Percentiles rank a stretch among this genome's conserved stretches.
phyloP scores from a whole-genome alignment of 495 filamentous ascomycete genomes.

The Sordaria brevicollis region DNA sequence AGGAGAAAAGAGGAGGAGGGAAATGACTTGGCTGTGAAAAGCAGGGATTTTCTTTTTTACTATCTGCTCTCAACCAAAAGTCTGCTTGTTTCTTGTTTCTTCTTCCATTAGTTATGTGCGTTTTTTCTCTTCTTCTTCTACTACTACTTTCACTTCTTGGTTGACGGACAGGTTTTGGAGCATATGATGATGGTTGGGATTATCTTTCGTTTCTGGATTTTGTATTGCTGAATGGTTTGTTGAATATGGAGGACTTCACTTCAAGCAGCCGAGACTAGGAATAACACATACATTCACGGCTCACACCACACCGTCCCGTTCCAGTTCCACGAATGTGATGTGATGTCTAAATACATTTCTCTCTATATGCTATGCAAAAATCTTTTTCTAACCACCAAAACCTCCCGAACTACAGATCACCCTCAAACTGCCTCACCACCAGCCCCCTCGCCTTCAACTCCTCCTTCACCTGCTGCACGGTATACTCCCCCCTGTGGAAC shows the following conservation, averaged over 20 bases:
- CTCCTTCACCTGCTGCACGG: conserved; percentile 89
- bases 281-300: neutral
- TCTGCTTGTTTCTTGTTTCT: neutral
- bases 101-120: neutral
- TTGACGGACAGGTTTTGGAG: neutral
- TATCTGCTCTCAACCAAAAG: neutral
- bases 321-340: neutral
- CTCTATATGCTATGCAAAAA: neutral
- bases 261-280: neutral
- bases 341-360: neutral
- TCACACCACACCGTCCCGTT: neutral
- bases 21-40: neutral
- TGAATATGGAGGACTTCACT: conserved; percentile 2
- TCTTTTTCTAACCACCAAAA: no score
- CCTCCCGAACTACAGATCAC: conserved; percentile 23
- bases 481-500: conserved; percentile 94
- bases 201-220: neutral
- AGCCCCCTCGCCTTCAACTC: conserved; percentile 59
- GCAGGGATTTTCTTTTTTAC: neutral
- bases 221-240: conserved; percentile 9
- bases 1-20: neutral
- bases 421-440: conserved; percentile 65
- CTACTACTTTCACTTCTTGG: neutral
- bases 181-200: neutral
- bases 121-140: neutral